These are phyloP conservation scores for Gossypioides kirkii DNA, from an alignment of 345 rosid species.

Conservation along the genomic window DNA sequence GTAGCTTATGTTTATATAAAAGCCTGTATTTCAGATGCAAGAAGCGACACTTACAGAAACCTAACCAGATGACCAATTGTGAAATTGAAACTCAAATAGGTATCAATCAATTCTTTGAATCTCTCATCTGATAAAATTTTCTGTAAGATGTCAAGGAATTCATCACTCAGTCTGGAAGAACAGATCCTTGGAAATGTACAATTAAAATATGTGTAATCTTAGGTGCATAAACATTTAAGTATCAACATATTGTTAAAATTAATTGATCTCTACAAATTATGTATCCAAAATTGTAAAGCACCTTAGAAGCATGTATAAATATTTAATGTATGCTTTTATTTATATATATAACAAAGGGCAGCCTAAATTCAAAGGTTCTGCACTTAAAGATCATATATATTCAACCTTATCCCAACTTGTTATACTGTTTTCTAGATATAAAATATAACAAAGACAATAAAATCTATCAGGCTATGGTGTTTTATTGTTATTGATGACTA, in stretches of 20 bases:
- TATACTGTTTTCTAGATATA: not conserved
- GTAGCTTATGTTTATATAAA: constrained; percentile 7
- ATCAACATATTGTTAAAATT: not conserved
- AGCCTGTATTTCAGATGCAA: constrained; percentile 7
- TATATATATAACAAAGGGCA: not conserved
- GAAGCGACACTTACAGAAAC: constrained; percentile 61
- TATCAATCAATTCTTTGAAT: constrained; percentile 55
- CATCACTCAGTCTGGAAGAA: not conserved
- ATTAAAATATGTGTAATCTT: not conserved
- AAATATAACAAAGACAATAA: too few species aligned
- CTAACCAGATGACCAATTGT: constrained; percentile 56
- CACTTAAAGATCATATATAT: not conserved
- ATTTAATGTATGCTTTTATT: not conserved
- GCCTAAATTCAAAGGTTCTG: not conserved
- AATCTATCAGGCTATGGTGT: not conserved
- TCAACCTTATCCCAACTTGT: not conserved
- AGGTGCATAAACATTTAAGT: not conserved
- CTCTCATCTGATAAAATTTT: constrained; percentile 53
- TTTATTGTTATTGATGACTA: not conserved
- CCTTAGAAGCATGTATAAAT: not conserved
- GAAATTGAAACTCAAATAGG: constrained; percentile 42
- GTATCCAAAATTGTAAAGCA: not conserved
- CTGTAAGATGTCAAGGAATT: constrained; percentile 47
- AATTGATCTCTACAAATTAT: not conserved
- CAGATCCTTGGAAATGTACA: not conserved